phyloP scores from a whole-genome alignment of 1,139 yeast species.

The Meyerozyma smithsonii region DNA sequence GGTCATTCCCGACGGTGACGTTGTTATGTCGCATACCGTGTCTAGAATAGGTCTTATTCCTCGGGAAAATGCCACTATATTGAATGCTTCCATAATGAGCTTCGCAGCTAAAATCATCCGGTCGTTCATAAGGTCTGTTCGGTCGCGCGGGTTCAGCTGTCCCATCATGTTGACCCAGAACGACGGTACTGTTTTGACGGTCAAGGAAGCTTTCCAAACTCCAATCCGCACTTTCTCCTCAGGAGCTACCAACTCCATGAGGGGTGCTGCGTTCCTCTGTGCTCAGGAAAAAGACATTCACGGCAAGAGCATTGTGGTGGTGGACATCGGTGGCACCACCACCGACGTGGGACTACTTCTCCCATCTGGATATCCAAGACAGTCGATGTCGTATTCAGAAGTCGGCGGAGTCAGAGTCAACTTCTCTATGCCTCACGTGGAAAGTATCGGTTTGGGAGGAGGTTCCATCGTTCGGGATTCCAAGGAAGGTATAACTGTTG shows the following conservation, averaged over 20 bases:
- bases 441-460: conserved; percentile 40
- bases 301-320: conserved; percentile 27
- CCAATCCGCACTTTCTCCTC: conserved; percentile 41
- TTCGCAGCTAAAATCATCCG: conserved; percentile 32
- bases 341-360: conserved; percentile 39
- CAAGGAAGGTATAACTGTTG: conserved; percentile 21
- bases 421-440: conserved; percentile 42
- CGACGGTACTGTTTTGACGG: conserved; percentile 37
- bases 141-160: conserved; percentile 24
- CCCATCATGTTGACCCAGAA: conserved; percentile 38
- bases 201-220: conserved; percentile 25
- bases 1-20: conserved; percentile 24
- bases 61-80: conserved; percentile 38
- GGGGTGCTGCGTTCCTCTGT: conserved; percentile 40
- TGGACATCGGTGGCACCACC: conserved; percentile 43
- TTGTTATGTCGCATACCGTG: conserved; percentile 32
- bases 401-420: conserved; percentile 41
- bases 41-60: conserved; percentile 37
- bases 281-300: conserved; percentile 18
- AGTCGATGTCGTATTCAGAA: conserved; percentile 28
- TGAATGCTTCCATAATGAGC: conserved; percentile 35
- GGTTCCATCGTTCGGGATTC: conserved; percentile 32
- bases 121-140: conserved; percentile 29
- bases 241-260: conserved; percentile 43
- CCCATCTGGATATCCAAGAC: conserved; percentile 36